Base-by-base conservation (phyloP, 805 yeast species). In the Kuraishia cidri region DNA sequence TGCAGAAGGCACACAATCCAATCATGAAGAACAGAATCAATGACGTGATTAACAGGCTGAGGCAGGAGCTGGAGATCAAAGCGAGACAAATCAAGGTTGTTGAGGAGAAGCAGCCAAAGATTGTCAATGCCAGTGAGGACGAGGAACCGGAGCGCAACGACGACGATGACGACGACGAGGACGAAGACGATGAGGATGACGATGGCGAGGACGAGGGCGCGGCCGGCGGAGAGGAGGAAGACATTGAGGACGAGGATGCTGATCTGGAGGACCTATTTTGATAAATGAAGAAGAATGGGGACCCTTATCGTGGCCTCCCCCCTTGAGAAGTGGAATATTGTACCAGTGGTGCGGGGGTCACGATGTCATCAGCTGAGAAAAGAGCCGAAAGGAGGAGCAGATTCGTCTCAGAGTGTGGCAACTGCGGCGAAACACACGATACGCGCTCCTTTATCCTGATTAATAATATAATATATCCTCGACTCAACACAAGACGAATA, bases 21-120 rank as follows among this genome's bases (percentile, higher is more conserved):
- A 79, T 90, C 58, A 69, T 92, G 74, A 76, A 79, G 48, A 82
- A 79, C 54, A 79, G 97, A 59, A 83, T 88, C 52, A 68, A 79
- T 45, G 92, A 82, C 42, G 87, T 81, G 32, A 82, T 85, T 32
- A 71, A 69, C 37, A 78, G 88, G 39, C 66, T 92, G 48, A 78
- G 76, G 53, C 76, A 79, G 34, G 95, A 90, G 45, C 67, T 86
- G 38, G 95, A 86, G 34, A 67, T 76, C 48, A 92, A 90, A 62
- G 72, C 70, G 56, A 65, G 78, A 38, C 86, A 80, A 46, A 61
- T 87, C 45, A 61, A 58, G 42, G 51, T 41, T 11, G 56, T 52
- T 32, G 66, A 54, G 34, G 32, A 19, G 27, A 34, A 30, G 11
- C 14, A 31, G 16, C 26, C 21, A 20, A 16, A 20, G 10, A 18